These are phyloP conservation scores for Penicillium occitanis DNA, from an alignment of 2,329 filamentous ascomycete genomes.

Conservation along the genomic window DNA sequence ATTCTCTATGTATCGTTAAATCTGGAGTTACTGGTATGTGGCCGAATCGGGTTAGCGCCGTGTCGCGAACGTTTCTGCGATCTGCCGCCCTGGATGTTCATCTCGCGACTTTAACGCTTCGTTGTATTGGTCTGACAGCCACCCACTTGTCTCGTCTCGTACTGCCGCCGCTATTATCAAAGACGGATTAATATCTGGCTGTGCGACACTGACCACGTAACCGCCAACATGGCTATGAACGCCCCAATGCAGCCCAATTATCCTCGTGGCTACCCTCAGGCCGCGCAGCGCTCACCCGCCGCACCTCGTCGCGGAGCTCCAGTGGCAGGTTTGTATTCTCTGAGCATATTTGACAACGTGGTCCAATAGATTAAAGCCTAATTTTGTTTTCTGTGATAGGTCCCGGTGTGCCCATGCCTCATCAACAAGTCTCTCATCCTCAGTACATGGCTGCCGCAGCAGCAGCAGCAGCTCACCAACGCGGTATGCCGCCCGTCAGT, in stretches of 20 bases:
- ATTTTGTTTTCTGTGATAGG: constrained; percentile 24
- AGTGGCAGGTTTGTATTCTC: constrained; percentile 36
- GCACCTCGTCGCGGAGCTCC: constrained; percentile 42
- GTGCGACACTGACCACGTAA: constrained; percentile 12
- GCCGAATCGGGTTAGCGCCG: constrained; percentile 19
- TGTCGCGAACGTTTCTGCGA: constrained; percentile 5
- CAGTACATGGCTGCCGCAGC: constrained; percentile 36
- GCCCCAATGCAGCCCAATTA: constrained; percentile 46
- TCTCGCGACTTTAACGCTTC: constrained; percentile 20
- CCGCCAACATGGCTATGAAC: constrained; percentile 32
- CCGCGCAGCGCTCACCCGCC: constrained; percentile 43
- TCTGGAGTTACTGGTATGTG: not conserved
- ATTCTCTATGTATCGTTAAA: too few species aligned
- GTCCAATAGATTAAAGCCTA: not conserved
- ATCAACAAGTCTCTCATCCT: constrained; percentile 39
- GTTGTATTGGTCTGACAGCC: not conserved
- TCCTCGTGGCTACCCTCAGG: constrained; percentile 42
- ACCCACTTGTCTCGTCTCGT: not conserved
- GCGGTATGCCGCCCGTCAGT: constrained; percentile 38
- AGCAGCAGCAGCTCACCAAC: constrained; percentile 27
- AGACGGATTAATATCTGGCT: not conserved
- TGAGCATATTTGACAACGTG: constrained; percentile 18
- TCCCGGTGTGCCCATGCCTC: constrained; percentile 37
- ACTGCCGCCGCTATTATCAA: not conserved
- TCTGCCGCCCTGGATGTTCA: not conserved